A percentile compares a stretch with the other conserved stretches of the same genome.
Evolutionary conservation across 2,329 filamentous ascomycete species (phyloP).

Genomic region (Venturiaceae sp.): DNA sequence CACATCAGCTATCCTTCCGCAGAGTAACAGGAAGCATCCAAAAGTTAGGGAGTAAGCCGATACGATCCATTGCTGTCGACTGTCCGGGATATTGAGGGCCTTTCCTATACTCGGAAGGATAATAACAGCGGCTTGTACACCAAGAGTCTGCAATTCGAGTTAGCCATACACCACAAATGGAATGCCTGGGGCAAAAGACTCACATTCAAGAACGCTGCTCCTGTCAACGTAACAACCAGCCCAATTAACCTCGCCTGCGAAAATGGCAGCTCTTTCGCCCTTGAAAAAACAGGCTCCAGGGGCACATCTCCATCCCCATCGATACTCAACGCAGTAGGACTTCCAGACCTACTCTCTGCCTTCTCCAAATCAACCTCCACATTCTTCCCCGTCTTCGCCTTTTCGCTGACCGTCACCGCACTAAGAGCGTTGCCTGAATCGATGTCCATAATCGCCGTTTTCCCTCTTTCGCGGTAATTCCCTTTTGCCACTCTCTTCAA

Average conservation of each 20-base stretch:
- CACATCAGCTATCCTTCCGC: constrained; percentile 58
- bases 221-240: constrained; percentile 4
- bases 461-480: neutral
- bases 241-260: neutral
- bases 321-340: neutral
- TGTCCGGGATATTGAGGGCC: constrained; percentile 46
- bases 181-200: constrained; percentile 8
- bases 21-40: constrained; percentile 57
- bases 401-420: neutral
- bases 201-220: constrained; percentile 20
- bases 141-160: constrained; percentile 36
- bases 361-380: constrained; percentile 1
- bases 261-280: neutral
- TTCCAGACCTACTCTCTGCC: neutral
- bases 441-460: neutral
- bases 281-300: neutral
- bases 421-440: neutral
- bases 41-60: constrained; percentile 58
- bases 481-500: no score
- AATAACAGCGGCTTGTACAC: constrained; percentile 50
- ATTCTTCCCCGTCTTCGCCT: neutral
- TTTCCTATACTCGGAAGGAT: constrained; percentile 52
- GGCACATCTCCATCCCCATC: neutral
- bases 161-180: neutral
- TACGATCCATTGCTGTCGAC: constrained; percentile 55